Percentiles rank a stretch among this genome's conserved stretches.
Conservation (phyloP, 805 yeast species). For the Pichia deserticola region DNA sequence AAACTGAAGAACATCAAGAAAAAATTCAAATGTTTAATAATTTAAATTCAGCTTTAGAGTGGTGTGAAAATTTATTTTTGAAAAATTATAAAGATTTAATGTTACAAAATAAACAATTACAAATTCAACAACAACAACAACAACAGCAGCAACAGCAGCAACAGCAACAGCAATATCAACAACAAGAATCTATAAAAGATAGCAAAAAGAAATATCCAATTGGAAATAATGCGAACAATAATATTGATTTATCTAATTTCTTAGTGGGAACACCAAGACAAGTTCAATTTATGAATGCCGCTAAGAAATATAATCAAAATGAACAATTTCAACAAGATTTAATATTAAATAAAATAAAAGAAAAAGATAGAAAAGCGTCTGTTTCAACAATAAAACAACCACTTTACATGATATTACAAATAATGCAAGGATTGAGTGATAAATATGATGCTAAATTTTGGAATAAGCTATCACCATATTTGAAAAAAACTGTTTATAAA, state of each 20-base stretch:
- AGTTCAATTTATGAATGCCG: conserved; percentile 45
- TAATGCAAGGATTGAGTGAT: conserved; percentile 52
- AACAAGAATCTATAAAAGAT: not conserved
- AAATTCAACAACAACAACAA: too few species aligned
- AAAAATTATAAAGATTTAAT: conserved; percentile 42
- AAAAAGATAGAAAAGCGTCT: conserved; percentile 5
- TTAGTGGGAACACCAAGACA: conserved; percentile 46
- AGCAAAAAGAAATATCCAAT: not conserved
- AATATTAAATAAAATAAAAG: conserved; percentile 11
- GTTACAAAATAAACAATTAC: not conserved
- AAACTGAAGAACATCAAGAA: conserved; percentile 37
- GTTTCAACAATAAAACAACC: conserved; percentile 31
- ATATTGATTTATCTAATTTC: conserved; percentile 1
- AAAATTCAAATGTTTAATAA: conserved; percentile 61
- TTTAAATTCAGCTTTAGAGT: conserved; percentile 83
- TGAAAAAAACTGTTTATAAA: conserved; percentile 30
- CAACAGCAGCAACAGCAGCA: too few species aligned
- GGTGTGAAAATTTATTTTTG: conserved; percentile 92
- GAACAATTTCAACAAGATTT: conserved; percentile 28
- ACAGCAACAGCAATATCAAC: not conserved
- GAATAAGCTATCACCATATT: conserved; percentile 51
- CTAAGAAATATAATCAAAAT: conserved; percentile 33
- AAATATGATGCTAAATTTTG: conserved; percentile 48
- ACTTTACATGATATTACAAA: conserved; percentile 54
- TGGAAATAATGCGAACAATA: not conserved